A percentile compares a stretch with the other conserved stretches of the same genome.
These are phyloP conservation scores for Hebeloma cylindrosporum DNA, from an alignment of 768 basidiomycete genomes.

Conservation along the genomic window DNA sequence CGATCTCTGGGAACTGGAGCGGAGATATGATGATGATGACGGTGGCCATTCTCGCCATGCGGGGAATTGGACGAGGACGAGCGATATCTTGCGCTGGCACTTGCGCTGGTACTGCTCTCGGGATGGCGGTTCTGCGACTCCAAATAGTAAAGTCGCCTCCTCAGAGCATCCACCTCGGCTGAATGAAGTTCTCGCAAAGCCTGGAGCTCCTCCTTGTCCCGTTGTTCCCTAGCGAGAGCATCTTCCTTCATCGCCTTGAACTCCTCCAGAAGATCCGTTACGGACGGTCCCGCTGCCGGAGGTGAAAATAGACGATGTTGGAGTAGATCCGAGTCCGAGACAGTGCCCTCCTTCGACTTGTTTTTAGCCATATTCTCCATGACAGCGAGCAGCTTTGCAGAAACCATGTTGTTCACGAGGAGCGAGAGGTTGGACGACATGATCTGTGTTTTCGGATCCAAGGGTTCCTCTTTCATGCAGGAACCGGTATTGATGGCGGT, in stretches of 20 bases:
- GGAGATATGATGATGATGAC: too few relatives aligned
- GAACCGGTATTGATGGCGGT: constrained; percentile 2
- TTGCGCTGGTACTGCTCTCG: constrained; percentile 1
- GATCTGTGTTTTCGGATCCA: constrained; percentile 7
- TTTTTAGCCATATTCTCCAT: constrained; percentile 18
- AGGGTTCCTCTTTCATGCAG: neutral
- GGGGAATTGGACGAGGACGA: neutral
- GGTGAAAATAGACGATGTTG: too few relatives aligned
- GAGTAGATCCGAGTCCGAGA: neutral
- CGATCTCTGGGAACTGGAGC: too few relatives aligned
- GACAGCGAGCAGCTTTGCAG: constrained; percentile 21
- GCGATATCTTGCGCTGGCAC: neutral
- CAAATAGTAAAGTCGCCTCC: constrained; percentile 22
- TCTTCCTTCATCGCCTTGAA: constrained; percentile 23
- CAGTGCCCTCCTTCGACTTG: constrained; percentile 7
- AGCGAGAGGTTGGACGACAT: constrained; percentile 17
- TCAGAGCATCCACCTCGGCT: constrained; percentile 26
- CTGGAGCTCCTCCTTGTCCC: constrained; percentile 21
- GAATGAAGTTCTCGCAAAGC: constrained; percentile 23
- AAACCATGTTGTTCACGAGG: constrained; percentile 24
- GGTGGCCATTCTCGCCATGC: neutral
- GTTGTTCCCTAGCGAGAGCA: constrained; percentile 12
- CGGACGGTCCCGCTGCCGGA: too few relatives aligned
- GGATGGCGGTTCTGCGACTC: constrained; percentile 18
- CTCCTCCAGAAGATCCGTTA: constrained; percentile 21